Percentiles rank a stretch among this genome's conserved stretches.
phyloP scores from a whole-genome alignment of 306 rosid genomes.

The Citrullus mucosospermus region DNA sequence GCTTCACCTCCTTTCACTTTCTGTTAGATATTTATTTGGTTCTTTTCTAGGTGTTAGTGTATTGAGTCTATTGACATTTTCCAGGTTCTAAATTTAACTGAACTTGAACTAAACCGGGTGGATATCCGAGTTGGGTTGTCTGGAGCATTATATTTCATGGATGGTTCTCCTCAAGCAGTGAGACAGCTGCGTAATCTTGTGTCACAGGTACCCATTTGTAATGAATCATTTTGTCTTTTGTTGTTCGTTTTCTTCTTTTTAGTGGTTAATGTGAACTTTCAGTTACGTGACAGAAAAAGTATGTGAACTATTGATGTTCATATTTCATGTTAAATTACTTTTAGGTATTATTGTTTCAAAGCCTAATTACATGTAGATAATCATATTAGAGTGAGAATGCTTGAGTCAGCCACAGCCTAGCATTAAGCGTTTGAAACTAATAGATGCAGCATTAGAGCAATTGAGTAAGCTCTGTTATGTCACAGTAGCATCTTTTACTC shows the following conservation, averaged over 20 bases:
- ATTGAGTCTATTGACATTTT: conserved; percentile 11
- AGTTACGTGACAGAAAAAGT: not conserved
- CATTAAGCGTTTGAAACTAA: not conserved
- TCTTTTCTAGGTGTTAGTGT: not conserved
- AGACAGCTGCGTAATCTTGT: conserved; percentile 92
- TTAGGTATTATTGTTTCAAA: not conserved
- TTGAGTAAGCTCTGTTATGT: not conserved
- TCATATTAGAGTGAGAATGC: not conserved
- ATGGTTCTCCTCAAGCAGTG: conserved; percentile 98
- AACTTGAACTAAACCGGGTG: conserved; percentile 89
- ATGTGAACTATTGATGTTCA: not conserved
- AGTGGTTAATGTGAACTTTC: not conserved
- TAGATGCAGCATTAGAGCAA: not conserved
- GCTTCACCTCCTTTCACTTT: not conserved
- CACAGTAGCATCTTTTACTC: not conserved
- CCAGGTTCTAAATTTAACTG: conserved; percentile 94
- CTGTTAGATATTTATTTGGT: not conserved
- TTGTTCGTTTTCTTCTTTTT: not conserved
- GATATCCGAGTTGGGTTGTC: conserved; percentile 93
- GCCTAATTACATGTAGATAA: not conserved
- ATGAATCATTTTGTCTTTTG: conserved; percentile 4
- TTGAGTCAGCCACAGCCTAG: not conserved
- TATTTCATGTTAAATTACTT: not conserved
- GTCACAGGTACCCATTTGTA: conserved; percentile 67
- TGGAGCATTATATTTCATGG: conserved; percentile 86